Evolutionary conservation across 768 basidiomycete genomes (phyloP).

Genomic region (Calocera viscosa): DNA sequence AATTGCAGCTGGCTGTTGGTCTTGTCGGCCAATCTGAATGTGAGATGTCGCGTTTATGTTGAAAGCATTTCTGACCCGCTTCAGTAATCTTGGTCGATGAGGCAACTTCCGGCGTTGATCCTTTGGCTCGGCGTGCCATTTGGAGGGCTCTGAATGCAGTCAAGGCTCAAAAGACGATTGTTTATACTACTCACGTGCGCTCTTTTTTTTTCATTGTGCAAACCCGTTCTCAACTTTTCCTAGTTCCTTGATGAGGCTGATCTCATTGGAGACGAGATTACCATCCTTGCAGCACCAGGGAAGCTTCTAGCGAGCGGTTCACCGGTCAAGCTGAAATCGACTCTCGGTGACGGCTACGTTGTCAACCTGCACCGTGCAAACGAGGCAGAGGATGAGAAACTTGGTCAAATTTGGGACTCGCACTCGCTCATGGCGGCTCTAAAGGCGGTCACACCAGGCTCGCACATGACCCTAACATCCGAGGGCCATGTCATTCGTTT

Average conservation of each 20-base stretch:
- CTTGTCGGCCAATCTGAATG: constrained; percentile 62
- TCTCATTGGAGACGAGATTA: constrained; percentile 61
- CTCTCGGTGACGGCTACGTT: constrained; percentile 59
- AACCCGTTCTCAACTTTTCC: neutral
- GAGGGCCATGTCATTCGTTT: constrained; percentile 26
- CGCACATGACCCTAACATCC: constrained; percentile 28
- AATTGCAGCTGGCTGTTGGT: constrained; percentile 71
- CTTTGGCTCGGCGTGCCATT: constrained; percentile 60
- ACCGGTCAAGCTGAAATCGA: constrained; percentile 60
- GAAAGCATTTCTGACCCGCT: constrained; percentile 15
- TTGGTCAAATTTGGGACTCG: constrained; percentile 8
- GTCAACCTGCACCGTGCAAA: constrained; percentile 33
- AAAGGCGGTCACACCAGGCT: constrained; percentile 25
- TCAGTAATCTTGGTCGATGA: constrained; percentile 14
- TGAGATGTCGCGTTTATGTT: constrained; percentile 23
- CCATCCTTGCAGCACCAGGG: constrained; percentile 61
- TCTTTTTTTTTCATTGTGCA: neutral
- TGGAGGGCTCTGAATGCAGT: constrained; percentile 64
- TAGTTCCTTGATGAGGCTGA: constrained; percentile 72
- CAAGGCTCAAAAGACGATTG: constrained; percentile 50
- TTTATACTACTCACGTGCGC: constrained; percentile 68
- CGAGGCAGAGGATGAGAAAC: constrained; percentile 22
- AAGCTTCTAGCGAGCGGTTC: constrained; percentile 60
- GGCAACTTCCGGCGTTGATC: constrained; percentile 64
- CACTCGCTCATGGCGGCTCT: constrained; percentile 12